Base-by-base conservation (phyloP, 148 eudicot species). In the Nepenthes mirabilis region DNA sequence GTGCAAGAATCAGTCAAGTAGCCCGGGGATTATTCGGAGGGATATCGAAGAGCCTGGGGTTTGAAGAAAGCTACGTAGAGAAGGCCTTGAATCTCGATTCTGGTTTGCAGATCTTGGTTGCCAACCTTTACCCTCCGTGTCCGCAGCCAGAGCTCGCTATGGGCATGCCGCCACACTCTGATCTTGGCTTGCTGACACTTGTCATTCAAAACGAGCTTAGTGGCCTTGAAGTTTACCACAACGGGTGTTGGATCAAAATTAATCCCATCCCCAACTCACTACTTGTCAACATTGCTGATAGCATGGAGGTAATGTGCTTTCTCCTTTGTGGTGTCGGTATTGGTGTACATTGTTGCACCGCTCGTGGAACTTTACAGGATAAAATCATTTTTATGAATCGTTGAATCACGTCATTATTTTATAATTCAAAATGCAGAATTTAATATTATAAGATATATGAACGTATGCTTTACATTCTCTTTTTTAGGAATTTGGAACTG, bases 201-300 rank as follows among this genome's bases (percentile, higher is more conserved):
- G 69, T 79, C 52, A 60, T 70, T 9, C 69, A 74, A 52, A 79
- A 79, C 34, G 63, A 66, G 45, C 37, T 68, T 48, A 72, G 68
- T 5, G 82, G 82, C 36, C 75, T 78, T 14, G 71, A 79, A 40
- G 11, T 79, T 33, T 63, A 48, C 6, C 82, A 72, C 55, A 37
- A 66, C 1, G 77, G 74, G 1, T 65, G 62, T 11, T 79, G 82
- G 82, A 57, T 79, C 50, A 50, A 57, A n/a, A 74, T 62, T 7
- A 66, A 71, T n/a, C 63, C 79, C 33, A 60, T 66, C 14, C 76
- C 82, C 55, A 79, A 74, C 73, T 74, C 69, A 5, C 68, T 74
- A 37, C 66, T 79, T 1, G 77, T 79, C 43, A 79, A 79, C 65
- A 79, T 70, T 8, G 78, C 59, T 36, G 82, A 78, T 52, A 78